Evolutionary conservation across 1,284 basidiomycete genomes (phyloP), one percentile per base, ranked within the genome.

Genomic region (Ceratobasidium sp.): DNA sequence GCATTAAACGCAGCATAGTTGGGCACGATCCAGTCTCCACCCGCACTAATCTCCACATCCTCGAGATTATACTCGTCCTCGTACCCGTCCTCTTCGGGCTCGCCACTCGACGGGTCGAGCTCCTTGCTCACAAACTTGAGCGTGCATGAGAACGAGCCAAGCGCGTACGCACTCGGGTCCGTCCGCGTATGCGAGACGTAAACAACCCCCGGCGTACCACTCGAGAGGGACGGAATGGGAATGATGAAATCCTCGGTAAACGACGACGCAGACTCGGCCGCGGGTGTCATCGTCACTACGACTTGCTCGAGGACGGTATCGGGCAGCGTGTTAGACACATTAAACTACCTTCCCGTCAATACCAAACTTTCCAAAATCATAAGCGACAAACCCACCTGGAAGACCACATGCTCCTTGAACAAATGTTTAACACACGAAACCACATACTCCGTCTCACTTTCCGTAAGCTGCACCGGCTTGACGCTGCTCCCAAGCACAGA

Each of bases 41-140:
- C 92, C 4, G 95, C 96, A 77, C 93, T 92, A 66, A 99, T 87
- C 83, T 99, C 98, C 77, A 98, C 91, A 81, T 99, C 98, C 85
- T 99, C 97, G 57, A 98, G 89, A 85, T 96, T 94, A 86, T 99
- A 99, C 85, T 99, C 97, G 87, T 99, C 98, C 84, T 96, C 94
- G 86, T 99, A 99, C 7, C 98, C 98, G 80, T 99, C 97, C 81
- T 95, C 96, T 85, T 99, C 98, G 15, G 98, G 97, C 84, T 96
- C 94, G 71, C 97, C 97, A n/a, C 94, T 97, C 38, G 93, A 88
- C 17, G 98, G 98, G 85, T 99, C 98, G 20, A 99, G 91, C 84
- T 99, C 98, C 86, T 99, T 99, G 86, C 95, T 97, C 82, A 97
- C 88, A 84, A 99, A 99, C 85, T 96, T 96, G 85, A 99, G 91